Evolutionary conservation across 1,284 basidiomycete genomes (phyloP).

Genomic region (Exobasidium cylindrosporum): DNA sequence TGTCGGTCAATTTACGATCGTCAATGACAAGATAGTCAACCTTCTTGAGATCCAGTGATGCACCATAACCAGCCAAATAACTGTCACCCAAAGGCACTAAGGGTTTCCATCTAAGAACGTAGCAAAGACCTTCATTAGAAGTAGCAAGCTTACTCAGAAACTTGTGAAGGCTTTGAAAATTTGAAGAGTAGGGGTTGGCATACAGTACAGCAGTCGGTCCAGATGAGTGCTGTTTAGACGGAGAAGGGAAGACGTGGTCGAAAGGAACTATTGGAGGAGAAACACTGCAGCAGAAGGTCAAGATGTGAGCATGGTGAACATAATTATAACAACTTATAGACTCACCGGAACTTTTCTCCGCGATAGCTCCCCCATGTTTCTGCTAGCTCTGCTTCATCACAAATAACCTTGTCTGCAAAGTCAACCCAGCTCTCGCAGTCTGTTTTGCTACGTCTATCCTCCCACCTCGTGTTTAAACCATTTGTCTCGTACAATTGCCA

Average conservation of each 20-base stretch:
- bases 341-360: not conserved
- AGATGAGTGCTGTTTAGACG: not conserved
- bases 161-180: conserved; percentile 35
- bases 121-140: conserved; percentile 18
- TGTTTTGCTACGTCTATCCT: not conserved
- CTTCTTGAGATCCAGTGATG: conserved; percentile 88
- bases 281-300: no score
- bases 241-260: not conserved
- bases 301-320: no score
- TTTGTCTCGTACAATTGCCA: conserved; percentile 28
- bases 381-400: conserved; percentile 27
- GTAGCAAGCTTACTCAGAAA: conserved; percentile 22
- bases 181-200: conserved; percentile 41
- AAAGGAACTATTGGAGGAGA: not conserved
- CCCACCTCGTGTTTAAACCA: conserved; percentile 12
- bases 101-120: conserved; percentile 54
- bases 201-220: conserved; percentile 34
- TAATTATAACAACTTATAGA: no score
- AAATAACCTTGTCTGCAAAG: conserved; percentile 28
- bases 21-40: conserved; percentile 87
- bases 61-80: conserved; percentile 83
- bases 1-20: conserved; percentile 36
- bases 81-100: conserved; percentile 1
- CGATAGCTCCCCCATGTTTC: conserved; percentile 7
- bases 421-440: conserved; percentile 41